A percentile compares a stretch with the other conserved stretches of the same genome.
These are phyloP conservation scores for Brassica rapa DNA, from an alignment of 345 rosid species.

Conservation along the genomic window DNA sequence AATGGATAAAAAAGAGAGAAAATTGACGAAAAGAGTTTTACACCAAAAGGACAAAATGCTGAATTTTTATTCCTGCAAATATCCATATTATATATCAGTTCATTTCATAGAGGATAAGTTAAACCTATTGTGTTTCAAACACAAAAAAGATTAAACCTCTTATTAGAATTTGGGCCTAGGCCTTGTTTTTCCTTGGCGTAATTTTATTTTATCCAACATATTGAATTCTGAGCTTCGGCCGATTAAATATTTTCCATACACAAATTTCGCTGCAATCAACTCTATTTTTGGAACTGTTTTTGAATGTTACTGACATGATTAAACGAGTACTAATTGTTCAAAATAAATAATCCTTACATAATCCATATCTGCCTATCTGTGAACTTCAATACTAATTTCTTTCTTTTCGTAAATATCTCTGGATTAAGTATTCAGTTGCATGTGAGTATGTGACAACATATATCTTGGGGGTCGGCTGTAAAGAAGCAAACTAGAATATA, in stretches of 20 bases:
- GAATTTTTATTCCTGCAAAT: too few relatives aligned
- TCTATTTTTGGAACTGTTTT: neutral
- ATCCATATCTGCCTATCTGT: neutral
- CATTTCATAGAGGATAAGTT: neutral
- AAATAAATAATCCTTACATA: too few relatives aligned
- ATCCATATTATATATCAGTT: neutral
- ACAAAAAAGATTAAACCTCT: neutral
- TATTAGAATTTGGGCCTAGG: neutral
- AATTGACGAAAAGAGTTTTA: too few relatives aligned
- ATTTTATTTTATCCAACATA: neutral
- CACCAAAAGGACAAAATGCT: too few relatives aligned
- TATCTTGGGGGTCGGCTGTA: neutral
- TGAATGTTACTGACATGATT: neutral
- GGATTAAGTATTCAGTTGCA: neutral
- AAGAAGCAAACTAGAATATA: neutral
- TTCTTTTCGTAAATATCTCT: neutral
- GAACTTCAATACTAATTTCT: neutral
- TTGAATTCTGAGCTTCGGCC: neutral
- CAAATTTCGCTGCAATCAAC: neutral
- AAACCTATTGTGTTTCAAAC: too few relatives aligned
- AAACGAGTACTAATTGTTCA: too few relatives aligned
- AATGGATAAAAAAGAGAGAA: too few relatives aligned
- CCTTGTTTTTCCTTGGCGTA: neutral
- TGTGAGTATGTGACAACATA: neutral
- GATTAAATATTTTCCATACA: neutral